Base-by-base conservation (phyloP, 2,329 filamentous ascomycete genomes). In the Trichophyton benhamiae region DNA sequence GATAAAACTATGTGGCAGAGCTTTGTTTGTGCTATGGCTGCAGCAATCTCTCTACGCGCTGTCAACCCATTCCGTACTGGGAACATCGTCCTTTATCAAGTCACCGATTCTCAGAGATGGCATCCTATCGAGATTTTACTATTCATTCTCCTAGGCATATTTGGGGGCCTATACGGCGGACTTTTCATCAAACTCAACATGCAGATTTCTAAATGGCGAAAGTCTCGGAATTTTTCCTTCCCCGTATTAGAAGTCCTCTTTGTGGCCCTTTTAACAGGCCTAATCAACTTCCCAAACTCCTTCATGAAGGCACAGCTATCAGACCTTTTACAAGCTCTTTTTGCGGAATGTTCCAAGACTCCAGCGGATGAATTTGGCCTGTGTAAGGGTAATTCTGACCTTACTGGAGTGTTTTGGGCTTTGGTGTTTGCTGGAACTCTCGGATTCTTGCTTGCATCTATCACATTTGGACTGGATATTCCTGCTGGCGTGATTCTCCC, bases 1-100 rank as follows among this genome's bases (percentile, higher is more conserved):
- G 92, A 97, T 75, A 97, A 97, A 75, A 97, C 94, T 8, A 97
- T 99, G 94, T 99, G 94, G 94, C 94, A 96, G 73, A 96, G 91
- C 69, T 99, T 99, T 70, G 94, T 99, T 46, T 97, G 94, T 69
- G 94, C 94, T 71, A 97, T 97, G 91, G 89, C 95, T n/a, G 94
- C 91, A 15, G 92, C 94, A 17, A 89, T 97, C 42, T 90, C 91
- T 13, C 80, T 99, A 3, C 92, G 97, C 73, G 89, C 89, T 3
- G 83, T 96, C 64, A 94, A 99, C 71, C 94, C 94, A 3, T 96
- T 97, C 72, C 84, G 94, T 60, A 95, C 91, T 1, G 94, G 92
- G 60, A 95, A 99, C 73, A 87, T 97, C 60, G 94, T 97, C 53
- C 78, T 97, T 60, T 99, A 96, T 72, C 91, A 99, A 74, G 91